phyloP scores from a whole-genome alignment of 176 grass and related monocot genomes.

The Lolium perenne region DNA sequence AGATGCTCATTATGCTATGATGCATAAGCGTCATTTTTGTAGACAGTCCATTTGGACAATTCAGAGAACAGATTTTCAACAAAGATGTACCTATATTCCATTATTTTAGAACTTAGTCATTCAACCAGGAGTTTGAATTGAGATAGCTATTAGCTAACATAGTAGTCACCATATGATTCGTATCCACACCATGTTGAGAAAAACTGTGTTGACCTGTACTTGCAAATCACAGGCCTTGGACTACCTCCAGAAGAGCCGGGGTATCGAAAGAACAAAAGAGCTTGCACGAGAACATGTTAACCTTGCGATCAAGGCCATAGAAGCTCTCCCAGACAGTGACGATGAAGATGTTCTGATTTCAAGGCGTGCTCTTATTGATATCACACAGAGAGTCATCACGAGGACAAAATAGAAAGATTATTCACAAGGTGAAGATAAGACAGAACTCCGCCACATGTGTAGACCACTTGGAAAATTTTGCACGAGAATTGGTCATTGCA shows the following conservation, averaged over 20 bases:
- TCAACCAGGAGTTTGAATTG: neutral
- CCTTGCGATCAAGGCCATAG: constrained; percentile 74
- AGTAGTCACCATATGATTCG: neutral
- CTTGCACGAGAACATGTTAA: constrained; percentile 66
- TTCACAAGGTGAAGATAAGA: constrained; percentile 22
- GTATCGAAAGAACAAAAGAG: constrained; percentile 74
- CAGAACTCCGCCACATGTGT: constrained; percentile 24
- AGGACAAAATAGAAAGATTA: constrained; percentile 66
- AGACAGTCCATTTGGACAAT: constrained; percentile 4
- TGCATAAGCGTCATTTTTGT: neutral
- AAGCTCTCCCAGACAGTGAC: constrained; percentile 74
- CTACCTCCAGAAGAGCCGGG: constrained; percentile 73
- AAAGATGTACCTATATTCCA: constrained; percentile 18
- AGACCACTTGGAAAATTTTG: constrained; percentile 50
- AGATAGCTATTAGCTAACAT: neutral
- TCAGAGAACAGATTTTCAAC: neutral
- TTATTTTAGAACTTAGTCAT: neutral
- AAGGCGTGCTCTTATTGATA: constrained; percentile 72
- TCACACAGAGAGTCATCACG: constrained; percentile 75
- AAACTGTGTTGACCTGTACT: constrained; percentile 5
- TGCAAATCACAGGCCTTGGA: constrained; percentile 63
- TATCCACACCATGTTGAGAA: constrained; percentile 11
- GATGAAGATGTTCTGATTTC: constrained; percentile 81
- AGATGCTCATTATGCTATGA: constrained; percentile 1
- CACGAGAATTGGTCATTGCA: constrained; percentile 45